Evolutionary conservation across 805 yeast species (phyloP).

Genomic region (Maudiozyma saulgeensis): DNA sequence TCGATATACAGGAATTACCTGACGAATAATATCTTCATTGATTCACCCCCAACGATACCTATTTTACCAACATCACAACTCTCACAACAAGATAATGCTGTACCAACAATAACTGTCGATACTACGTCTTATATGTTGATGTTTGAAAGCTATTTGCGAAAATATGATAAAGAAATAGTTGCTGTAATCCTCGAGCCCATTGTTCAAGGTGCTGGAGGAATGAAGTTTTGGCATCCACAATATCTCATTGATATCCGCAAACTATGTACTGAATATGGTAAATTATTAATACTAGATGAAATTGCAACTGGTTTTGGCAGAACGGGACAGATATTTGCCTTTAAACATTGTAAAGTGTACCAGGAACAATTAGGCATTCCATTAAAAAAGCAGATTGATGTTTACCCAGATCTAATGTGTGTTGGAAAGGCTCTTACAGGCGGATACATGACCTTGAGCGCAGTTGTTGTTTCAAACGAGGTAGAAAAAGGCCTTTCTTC

Average conservation of each 20-base stretch:
- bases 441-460: slow-evolving; percentile 21
- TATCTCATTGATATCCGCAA: slow-evolving; percentile 27
- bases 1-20: slow-evolving; percentile 25
- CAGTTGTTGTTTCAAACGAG: slow-evolving; percentile 13
- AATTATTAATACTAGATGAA: slow-evolving; percentile 29
- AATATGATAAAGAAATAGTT: slow-evolving; percentile 28
- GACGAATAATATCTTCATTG: slow-evolving; percentile 22
- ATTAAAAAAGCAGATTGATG: slow-evolving; percentile 8
- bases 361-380: slow-evolving; percentile 8
- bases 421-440: slow-evolving; percentile 24
- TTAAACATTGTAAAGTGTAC: slow-evolving; percentile 24
- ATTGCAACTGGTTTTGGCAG: slow-evolving; percentile 32
- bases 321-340: slow-evolving; percentile 32
- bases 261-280: slow-evolving; percentile 23
- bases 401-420: slow-evolving; percentile 21
- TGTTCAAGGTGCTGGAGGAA: slow-evolving; percentile 34
- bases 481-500: slow-evolving; percentile 14
- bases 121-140: slow-evolving; percentile 14
- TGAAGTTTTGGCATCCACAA: slow-evolving; percentile 29
- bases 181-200: slow-evolving; percentile 32
- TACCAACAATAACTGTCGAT: slow-evolving; percentile 1
- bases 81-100: neutral
- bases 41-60: slow-evolving; percentile 16
- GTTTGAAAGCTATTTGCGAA: slow-evolving; percentile 21
- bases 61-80: neutral